These are phyloP conservation scores for Thraustotheca clavata DNA, from an alignment of 352 stramenopile species.

Conservation along the genomic window DNA sequence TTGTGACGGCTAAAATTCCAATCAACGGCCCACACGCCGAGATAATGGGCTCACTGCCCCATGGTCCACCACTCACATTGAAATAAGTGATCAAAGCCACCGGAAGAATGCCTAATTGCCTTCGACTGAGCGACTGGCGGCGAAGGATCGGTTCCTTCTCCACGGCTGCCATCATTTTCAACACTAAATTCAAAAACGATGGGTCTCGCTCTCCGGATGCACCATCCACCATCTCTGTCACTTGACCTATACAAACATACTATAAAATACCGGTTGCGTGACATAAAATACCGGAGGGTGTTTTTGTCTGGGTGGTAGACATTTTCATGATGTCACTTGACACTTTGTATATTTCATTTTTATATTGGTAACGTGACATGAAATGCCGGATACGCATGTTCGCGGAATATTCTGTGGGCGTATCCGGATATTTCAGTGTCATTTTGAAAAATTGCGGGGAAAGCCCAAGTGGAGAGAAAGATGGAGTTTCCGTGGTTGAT, in stretches of 20 bases:
- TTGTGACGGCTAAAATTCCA: constrained; percentile 47
- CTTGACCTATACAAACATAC: too few relatives aligned
- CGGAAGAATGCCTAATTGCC: constrained; percentile 52
- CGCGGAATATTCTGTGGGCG: not conserved
- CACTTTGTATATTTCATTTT: too few relatives aligned
- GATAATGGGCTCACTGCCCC: constrained; percentile 56
- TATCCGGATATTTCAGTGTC: not conserved
- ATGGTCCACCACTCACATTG: constrained; percentile 62
- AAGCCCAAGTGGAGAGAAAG: not conserved
- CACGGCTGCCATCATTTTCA: too few relatives aligned
- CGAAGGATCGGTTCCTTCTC: constrained; percentile 17
- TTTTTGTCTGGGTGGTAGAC: too few relatives aligned
- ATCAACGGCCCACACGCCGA: constrained; percentile 51
- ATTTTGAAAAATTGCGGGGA: not conserved
- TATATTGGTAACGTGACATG: too few relatives aligned
- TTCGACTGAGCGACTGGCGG: constrained; percentile 23
- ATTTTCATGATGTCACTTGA: too few relatives aligned
- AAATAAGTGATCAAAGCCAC: constrained; percentile 76
- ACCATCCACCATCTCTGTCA: not conserved
- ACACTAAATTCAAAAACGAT: too few relatives aligned
- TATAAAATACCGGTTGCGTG: too few relatives aligned
- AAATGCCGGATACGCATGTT: too few relatives aligned
- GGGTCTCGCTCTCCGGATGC: not conserved
- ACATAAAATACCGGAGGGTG: too few relatives aligned
- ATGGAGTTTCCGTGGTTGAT: constrained; percentile 21